Base-by-base conservation (phyloP, 2,329 filamentous ascomycete genomes). In the Claviceps lovelessii region DNA sequence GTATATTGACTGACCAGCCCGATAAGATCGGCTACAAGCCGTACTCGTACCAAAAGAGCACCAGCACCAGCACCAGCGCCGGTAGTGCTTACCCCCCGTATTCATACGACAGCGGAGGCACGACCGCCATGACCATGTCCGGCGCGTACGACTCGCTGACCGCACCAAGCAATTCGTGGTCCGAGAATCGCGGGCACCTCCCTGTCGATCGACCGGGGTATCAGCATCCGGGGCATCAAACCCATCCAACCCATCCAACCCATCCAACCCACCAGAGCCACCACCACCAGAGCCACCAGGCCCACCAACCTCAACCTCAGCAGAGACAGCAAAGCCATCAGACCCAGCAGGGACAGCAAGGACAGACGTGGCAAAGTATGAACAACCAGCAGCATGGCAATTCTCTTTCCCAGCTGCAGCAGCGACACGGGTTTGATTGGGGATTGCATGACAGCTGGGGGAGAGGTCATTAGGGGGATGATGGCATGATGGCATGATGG, bases 11-110 rank as follows among this genome's bases (percentile, higher is more conserved):
- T n/a, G 46, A 52, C 1, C 9, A 52, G 35, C 47, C 57, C 28
- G 56, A 57, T 10, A 63, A 62, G 37, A 60, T 64, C 13, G 58
- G 58, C 8, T 62, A 69, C 57, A 59, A 73, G 49, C 65, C 70
- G 10, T 65, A 68, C 54, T 58, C 64, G n/a, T 67, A 64, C n/a
- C 62, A 58, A n/a, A 61, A 55, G 33, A 59, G 53, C 31, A 54
- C 59, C 0, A 52, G 59, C 0, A 37, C 23, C 3, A 59, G 53
- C 31, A 54, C 59, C 0, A 52, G 59, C 0, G 35, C 23, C 3
- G 51, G 59, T 0, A 39, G 33, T 2, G 28, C 8, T 2, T 53
- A 53, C 17, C 47, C 46, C 4, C n/a, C 47, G 4, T 53, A 53
- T 41, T 31, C 46, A 5, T 54, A 39, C 41, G 51, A 44, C 3